Evolutionary conservation across 2,329 filamentous ascomycete species (phyloP), one percentile per base, ranked within the genome.

Genomic region (Lizonia empirigonia): DNA sequence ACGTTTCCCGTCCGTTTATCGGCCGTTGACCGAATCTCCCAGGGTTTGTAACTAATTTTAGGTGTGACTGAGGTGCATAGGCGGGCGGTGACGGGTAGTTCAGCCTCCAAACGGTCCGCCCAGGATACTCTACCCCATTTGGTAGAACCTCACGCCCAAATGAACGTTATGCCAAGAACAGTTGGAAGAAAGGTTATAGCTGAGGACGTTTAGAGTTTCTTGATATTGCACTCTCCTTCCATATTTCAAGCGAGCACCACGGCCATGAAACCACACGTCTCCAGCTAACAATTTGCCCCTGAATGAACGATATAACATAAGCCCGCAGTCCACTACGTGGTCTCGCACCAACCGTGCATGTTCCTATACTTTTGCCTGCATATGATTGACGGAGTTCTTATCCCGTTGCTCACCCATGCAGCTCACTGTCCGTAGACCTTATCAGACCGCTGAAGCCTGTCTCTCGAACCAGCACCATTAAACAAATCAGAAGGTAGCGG

Each of bases 1-100:
- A 24, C 23, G n/a, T 5, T 26, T 22, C 27, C 12, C 26, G n/a
- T 5, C 24, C 5, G 9, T 36, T 5, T 18, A n/a, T 23, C 23
- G 12, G 23, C 32, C 24, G 18, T 13, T 29, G 18, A 12, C 23
- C 23, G 32, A 24, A 13, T 35, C 49, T n/a, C 40, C 40, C 4
- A 65, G 73, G 73, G 76, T 46, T 65, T 64, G 9, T 23, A 22
- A 15, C 38, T 42, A 49, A 24, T 19, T 32, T 37, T 49, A 42
- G 38, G 19, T 24, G 13, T 24, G 16, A 20, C n/a, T 30, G 19
- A 33, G 15, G 10, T 38, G 26, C 44, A 22, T 30, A 27, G 33
- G 27, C 34, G 18, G 39, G 19, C 19, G 8, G 15, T 24, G 16
- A 39, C 36, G 32, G 19, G 20, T 26, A 33, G 19, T 26, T 27